Evolutionary conservation across 129 eudicot genomes (phyloP).

Genomic region (Escallonia herrerae): DNA sequence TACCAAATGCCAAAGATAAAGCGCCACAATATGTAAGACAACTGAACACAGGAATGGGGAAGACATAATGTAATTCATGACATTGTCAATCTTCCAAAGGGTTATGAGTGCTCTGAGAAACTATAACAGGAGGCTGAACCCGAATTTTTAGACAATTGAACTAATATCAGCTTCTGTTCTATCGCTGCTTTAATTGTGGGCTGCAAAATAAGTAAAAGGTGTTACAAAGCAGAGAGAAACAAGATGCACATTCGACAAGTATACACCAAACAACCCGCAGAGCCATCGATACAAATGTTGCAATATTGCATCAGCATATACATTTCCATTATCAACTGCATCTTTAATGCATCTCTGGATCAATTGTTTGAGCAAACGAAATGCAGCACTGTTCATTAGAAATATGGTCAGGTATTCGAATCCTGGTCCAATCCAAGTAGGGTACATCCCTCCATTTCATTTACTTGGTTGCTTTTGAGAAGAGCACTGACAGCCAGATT

Average conservation of each 20-base stretch:
- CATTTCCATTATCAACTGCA: conserved; percentile 80
- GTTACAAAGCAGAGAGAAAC: conserved; percentile 3
- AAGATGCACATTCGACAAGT: conserved; percentile 8
- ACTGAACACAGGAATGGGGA: neutral
- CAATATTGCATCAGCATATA: conserved; percentile 87
- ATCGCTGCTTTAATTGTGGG: conserved; percentile 79
- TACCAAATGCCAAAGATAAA: too few relatives aligned
- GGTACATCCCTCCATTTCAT: conserved; percentile 89
- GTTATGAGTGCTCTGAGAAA: conserved; percentile 18
- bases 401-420: conserved; percentile 30
- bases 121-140: conserved; percentile 62
- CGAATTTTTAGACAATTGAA: conserved; percentile 61
- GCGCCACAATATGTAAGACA: neutral
- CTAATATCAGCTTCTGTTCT: too few relatives aligned
- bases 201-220: conserved; percentile 35
- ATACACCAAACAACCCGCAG: conserved; percentile 57
- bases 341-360: conserved; percentile 88
- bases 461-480: conserved; percentile 83
- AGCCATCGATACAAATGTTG: conserved; percentile 98
- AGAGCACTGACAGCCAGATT: conserved; percentile 90
- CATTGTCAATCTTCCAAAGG: conserved; percentile 7
- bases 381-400: conserved; percentile 63
- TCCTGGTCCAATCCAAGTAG: conserved; percentile 74
- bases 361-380: conserved; percentile 77
- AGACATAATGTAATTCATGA: neutral